Base-by-base conservation (phyloP, 75 land plant species). In the Selaginella tamariscina region DNA sequence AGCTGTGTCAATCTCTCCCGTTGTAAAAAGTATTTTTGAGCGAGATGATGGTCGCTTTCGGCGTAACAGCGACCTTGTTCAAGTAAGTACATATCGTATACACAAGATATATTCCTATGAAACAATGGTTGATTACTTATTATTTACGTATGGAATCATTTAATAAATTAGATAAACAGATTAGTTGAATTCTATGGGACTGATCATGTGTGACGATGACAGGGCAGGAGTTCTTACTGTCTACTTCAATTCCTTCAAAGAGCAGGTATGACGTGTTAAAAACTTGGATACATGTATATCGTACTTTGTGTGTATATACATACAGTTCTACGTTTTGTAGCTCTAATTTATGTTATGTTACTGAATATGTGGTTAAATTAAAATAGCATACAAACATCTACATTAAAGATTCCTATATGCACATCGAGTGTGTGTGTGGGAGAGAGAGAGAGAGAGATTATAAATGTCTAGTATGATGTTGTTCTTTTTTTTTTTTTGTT, bases 21-120 rank as follows among this genome's bases (percentile, higher is more conserved):
- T 73, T 56, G 75, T 73, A 26, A 73, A 73, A 55, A 73, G 75
- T 24, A 73, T 73, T 30, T 73, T 73, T 70, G 75, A 73, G 69
- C 73, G 72, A 32, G 75, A 73, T 20, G 69, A 73, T 56, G 75
- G 73, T 15, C 24, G 71, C 64, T 69, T 32, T 29, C 71, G 71
- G 27, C 75, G 64, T 57, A 71, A 44, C 68, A 56, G 63, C 29
- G 75, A 71, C 28, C 49, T 31, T 1, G 73, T 73, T 24, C 75
- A 73, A 56, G 75, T 55, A 70, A 23, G 56, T 55, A 13, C 2
- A 29, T 29, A 5, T 39, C n/a, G n/a, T n/a, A n/a, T n/a, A n/a
- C n/a, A n/a, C n/a, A n/a, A n/a, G n/a, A n/a, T n/a, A n/a, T n/a
- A n/a, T n/a, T n/a, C n/a, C n/a, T n/a, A n/a, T n/a, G n/a, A n/a